Conservation (phyloP, 495 filamentous ascomycete genomes). For the Penicillium antarcticum region DNA sequence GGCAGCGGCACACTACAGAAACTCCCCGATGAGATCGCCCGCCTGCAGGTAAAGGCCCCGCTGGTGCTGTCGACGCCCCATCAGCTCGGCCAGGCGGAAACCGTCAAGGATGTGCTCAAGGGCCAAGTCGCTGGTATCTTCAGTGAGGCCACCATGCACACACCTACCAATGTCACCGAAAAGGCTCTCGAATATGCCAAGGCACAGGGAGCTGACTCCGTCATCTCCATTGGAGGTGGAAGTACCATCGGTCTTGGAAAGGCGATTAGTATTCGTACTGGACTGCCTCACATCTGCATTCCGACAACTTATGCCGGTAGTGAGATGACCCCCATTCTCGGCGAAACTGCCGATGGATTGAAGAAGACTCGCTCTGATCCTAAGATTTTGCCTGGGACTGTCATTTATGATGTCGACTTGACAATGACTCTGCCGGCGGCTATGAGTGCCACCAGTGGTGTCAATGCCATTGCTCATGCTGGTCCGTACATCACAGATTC, state of each 20-base stretch:
- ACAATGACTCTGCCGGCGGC: slow-evolving; percentile 60
- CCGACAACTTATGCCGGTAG: slow-evolving; percentile 69
- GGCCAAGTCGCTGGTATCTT: slow-evolving; percentile 56
- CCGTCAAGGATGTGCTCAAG: slow-evolving; percentile 46
- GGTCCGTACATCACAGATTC: slow-evolving; percentile 29
- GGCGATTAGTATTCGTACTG: slow-evolving; percentile 62
- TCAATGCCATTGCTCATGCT: slow-evolving; percentile 69
- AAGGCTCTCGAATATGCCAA: slow-evolving; percentile 54
- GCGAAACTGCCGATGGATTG: slow-evolving; percentile 60
- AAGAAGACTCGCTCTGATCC: slow-evolving; percentile 65
- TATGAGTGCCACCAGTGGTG: slow-evolving; percentile 61
- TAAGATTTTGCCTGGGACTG: slow-evolving; percentile 61
- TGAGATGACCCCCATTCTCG: slow-evolving; percentile 67
- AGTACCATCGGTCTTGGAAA: slow-evolving; percentile 66
- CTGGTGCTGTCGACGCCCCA: slow-evolving; percentile 58
- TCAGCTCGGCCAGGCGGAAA: slow-evolving; percentile 51
- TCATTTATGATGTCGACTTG: slow-evolving; percentile 68
- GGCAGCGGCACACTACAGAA: slow-evolving; percentile 58
- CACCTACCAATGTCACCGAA: slow-evolving; percentile 59
- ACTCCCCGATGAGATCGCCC: slow-evolving; percentile 56
- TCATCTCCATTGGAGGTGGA: slow-evolving; percentile 63
- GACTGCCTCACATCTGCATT: slow-evolving; percentile 61
- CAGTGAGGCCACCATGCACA: slow-evolving; percentile 66
- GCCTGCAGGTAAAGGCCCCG: slow-evolving; percentile 52
- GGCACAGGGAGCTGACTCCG: slow-evolving; percentile 45